Evolutionary conservation across 2,329 filamentous ascomycete genomes (phyloP).

Genomic region (Fusarium humuli): DNA sequence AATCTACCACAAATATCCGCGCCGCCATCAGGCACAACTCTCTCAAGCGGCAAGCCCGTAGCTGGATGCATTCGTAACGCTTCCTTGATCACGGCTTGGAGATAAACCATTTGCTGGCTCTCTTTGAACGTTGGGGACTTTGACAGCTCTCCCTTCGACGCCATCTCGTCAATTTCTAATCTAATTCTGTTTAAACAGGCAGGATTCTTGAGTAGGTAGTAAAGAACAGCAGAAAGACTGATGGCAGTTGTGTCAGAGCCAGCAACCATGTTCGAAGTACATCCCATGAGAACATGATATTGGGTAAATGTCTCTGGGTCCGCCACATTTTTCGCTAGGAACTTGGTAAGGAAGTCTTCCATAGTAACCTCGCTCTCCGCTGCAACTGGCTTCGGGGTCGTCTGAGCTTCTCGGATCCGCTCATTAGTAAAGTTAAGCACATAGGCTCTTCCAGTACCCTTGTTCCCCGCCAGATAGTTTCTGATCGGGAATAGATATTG

Average conservation of each 20-base stretch:
- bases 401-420: slow-evolving; percentile 8
- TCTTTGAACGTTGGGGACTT: slow-evolving; percentile 30
- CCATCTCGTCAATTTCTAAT: slow-evolving; percentile 13
- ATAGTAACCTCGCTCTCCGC: slow-evolving; percentile 4
- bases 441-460: slow-evolving; percentile 19
- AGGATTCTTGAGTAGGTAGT: slow-evolving; percentile 31
- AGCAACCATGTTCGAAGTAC: slow-evolving; percentile 40
- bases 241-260: slow-evolving; percentile 43
- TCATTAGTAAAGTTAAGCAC: slow-evolving; percentile 25
- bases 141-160: slow-evolving; percentile 5
- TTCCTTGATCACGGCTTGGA: slow-evolving; percentile 42
- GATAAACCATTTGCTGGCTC: slow-evolving; percentile 36
- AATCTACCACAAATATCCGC: slow-evolving; percentile 26
- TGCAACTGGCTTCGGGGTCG: not conserved
- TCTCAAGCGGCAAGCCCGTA: slow-evolving; percentile 32
- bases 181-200: slow-evolving; percentile 13
- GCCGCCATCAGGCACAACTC: slow-evolving; percentile 37
- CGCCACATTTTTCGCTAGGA: slow-evolving; percentile 32
- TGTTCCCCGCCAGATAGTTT: slow-evolving; percentile 14
- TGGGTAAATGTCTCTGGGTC: slow-evolving; percentile 28
- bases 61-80: slow-evolving; percentile 40
- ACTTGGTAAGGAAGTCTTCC: slow-evolving; percentile 42
- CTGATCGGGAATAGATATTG: not conserved
- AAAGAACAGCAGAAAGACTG: slow-evolving; percentile 36
- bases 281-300: slow-evolving; percentile 37